Evolutionary conservation across 495 filamentous ascomycete genomes (phyloP).

Genomic region (Penicillium pulvis): DNA sequence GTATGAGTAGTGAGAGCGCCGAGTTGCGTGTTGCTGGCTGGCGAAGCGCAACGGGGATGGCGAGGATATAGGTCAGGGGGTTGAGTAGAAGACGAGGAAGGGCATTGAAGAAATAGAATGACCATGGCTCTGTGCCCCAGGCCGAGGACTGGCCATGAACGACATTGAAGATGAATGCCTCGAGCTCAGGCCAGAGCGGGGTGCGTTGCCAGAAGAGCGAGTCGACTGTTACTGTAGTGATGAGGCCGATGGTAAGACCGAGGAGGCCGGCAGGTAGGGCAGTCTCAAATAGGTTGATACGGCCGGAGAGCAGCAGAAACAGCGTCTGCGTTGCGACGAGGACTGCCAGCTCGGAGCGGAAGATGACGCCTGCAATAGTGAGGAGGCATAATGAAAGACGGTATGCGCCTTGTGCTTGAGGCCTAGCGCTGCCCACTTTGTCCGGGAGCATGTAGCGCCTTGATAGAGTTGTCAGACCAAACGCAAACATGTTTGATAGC

Average conservation of each 20-base stretch:
- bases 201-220: constrained; percentile 85
- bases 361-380: constrained; percentile 80
- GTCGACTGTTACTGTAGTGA: constrained; percentile 72
- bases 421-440: constrained; percentile 29
- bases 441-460: constrained; percentile 68
- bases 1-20: constrained; percentile 59
- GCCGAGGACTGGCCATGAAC: constrained; percentile 66
- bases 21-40: constrained; percentile 50
- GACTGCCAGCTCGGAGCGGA: constrained; percentile 87
- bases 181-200: constrained; percentile 87
- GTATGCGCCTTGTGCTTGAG: constrained; percentile 7
- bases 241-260: constrained; percentile 63
- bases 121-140: constrained; percentile 85
- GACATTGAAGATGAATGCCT: constrained; percentile 90
- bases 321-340: constrained; percentile 59
- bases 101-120: constrained; percentile 82
- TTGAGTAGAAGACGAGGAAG: constrained; percentile 84
- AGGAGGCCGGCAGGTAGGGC: constrained; percentile 69
- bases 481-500: constrained; percentile 96
- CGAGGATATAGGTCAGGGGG: constrained; percentile 61
- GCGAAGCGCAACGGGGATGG: constrained; percentile 65
- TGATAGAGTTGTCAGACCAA: constrained; percentile 75
- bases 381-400: constrained; percentile 67
- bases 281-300: constrained; percentile 54
- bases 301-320: constrained; percentile 54